phyloP scores from a whole-genome alignment of 1,139 yeast genomes.

The Geotrichum carabidarum region DNA sequence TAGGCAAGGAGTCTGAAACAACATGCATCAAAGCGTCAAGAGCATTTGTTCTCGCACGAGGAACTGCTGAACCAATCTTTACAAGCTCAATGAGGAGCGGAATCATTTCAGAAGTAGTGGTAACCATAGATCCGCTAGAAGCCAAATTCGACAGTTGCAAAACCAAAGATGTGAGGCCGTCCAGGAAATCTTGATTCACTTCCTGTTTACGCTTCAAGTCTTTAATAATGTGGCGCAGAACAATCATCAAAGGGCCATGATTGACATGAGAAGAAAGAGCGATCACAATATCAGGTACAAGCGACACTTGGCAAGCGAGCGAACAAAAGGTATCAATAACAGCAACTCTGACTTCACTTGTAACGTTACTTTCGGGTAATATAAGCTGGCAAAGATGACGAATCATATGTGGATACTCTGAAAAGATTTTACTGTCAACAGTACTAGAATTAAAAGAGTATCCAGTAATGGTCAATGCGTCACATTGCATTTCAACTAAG shows the following conservation, averaged over 20 bases:
- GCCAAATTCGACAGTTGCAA: slow-evolving; percentile 30
- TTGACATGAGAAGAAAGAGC: slow-evolving; percentile 87
- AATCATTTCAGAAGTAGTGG: slow-evolving; percentile 63
- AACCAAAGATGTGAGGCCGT: slow-evolving; percentile 30
- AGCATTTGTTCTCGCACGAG: slow-evolving; percentile 62
- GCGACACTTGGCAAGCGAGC: slow-evolving; percentile 60
- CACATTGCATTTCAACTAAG: slow-evolving; percentile 59
- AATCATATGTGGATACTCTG: slow-evolving; percentile 69
- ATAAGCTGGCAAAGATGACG: slow-evolving; percentile 66
- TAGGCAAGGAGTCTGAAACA: slow-evolving; percentile 45
- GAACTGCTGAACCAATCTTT: slow-evolving; percentile 45
- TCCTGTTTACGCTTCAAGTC: slow-evolving; percentile 42
- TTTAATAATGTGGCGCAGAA: slow-evolving; percentile 56
- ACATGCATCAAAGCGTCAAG: slow-evolving; percentile 57
- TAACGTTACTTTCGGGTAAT: slow-evolving; percentile 54
- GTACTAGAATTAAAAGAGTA: slow-evolving; percentile 45
- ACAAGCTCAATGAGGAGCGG: slow-evolving; percentile 62
- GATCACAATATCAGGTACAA: slow-evolving; percentile 73
- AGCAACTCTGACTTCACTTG: slow-evolving; percentile 48
- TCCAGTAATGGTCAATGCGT: slow-evolving; percentile 60
- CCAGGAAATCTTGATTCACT: slow-evolving; percentile 33
- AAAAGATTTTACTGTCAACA: slow-evolving; percentile 62
- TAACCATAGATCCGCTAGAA: slow-evolving; percentile 39
- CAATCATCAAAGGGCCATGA: slow-evolving; percentile 76
- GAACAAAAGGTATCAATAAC: slow-evolving; percentile 68